Conservation (phyloP, 352 stramenopile genomes). For the Phytopythium kandeliae region DNA sequence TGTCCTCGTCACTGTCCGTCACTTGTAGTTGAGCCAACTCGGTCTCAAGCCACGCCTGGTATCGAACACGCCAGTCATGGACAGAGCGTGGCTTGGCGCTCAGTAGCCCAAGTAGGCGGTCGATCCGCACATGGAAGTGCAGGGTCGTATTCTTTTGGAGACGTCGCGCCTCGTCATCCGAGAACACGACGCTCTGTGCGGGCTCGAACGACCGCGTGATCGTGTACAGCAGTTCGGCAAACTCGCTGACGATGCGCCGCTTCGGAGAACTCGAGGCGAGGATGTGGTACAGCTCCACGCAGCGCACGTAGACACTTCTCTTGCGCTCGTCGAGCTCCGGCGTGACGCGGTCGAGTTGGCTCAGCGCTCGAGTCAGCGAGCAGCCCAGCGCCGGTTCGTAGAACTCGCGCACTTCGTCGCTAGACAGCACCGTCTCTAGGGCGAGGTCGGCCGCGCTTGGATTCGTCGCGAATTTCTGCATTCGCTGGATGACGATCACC, state of each 20-base stretch:
- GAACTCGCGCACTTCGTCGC: not conserved
- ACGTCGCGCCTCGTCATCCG: not conserved
- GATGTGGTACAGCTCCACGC: not conserved
- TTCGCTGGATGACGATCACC: not conserved
- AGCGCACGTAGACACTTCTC: not conserved
- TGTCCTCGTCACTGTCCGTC: not conserved
- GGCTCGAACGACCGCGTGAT: not conserved
- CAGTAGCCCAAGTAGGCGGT: not conserved
- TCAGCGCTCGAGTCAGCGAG: not conserved
- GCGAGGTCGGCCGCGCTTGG: no score
- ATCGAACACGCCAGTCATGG: not conserved
- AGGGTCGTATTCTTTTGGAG: not conserved
- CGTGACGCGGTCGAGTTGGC: not conserved
- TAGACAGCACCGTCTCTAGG: not conserved
- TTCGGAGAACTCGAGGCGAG: not conserved
- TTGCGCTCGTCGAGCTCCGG: not conserved
- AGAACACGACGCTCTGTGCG: not conserved
- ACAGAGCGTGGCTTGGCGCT: not conserved
- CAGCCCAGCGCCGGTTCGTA: not conserved
- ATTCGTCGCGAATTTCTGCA: not conserved
- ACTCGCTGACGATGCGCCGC: not conserved
- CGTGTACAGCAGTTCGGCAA: not conserved
- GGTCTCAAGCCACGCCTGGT: not conserved
- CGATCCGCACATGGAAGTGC: not conserved
- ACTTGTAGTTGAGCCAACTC: not conserved